Evolutionary conservation across 2,329 filamentous ascomycete species (phyloP).

Genomic region (Neofusicoccum kwambonambiense): DNA sequence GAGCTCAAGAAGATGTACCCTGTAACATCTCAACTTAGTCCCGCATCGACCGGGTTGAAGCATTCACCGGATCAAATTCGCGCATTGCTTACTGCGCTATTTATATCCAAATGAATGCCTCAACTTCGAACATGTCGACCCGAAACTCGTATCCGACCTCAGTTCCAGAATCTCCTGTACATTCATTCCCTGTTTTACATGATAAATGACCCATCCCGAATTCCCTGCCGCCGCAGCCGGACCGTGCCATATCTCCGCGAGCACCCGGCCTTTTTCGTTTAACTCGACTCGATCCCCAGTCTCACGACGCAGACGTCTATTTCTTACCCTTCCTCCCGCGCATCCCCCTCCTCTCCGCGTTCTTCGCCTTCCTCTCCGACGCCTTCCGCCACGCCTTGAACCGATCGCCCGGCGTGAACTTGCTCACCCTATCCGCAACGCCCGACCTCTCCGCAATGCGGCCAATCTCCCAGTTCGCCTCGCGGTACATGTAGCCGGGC

Average conservation of each 20-base stretch:
- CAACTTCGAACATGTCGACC: too few relatives aligned
- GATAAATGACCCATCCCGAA: background rate
- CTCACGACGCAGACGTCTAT: background rate
- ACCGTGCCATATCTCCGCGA: background rate
- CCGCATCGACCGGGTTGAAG: too few relatives aligned
- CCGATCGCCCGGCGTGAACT: constrained; percentile 58
- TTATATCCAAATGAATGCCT: too few relatives aligned
- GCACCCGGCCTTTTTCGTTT: background rate
- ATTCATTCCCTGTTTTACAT: constrained; percentile 6
- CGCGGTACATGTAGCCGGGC: constrained; percentile 62
- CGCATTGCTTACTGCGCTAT: too few relatives aligned
- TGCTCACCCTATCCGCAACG: constrained; percentile 48
- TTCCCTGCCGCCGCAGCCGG: background rate
- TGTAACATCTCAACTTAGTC: too few relatives aligned
- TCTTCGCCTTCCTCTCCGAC: constrained; percentile 50
- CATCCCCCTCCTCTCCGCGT: constrained; percentile 56
- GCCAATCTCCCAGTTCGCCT: constrained; percentile 68
- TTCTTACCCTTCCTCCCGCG: constrained; percentile 14
- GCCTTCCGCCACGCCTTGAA: constrained; percentile 67
- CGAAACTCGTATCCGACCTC: background rate
- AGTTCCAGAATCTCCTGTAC: background rate
- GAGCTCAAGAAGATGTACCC: background rate
- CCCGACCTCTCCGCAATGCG: constrained; percentile 60
- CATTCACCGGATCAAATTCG: too few relatives aligned
- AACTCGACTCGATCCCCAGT: too few relatives aligned